Percentiles rank a stretch among this genome's conserved stretches.
Conservation (phyloP, 2,329 filamentous ascomycete species). For the Ophiobolus disseminans region DNA sequence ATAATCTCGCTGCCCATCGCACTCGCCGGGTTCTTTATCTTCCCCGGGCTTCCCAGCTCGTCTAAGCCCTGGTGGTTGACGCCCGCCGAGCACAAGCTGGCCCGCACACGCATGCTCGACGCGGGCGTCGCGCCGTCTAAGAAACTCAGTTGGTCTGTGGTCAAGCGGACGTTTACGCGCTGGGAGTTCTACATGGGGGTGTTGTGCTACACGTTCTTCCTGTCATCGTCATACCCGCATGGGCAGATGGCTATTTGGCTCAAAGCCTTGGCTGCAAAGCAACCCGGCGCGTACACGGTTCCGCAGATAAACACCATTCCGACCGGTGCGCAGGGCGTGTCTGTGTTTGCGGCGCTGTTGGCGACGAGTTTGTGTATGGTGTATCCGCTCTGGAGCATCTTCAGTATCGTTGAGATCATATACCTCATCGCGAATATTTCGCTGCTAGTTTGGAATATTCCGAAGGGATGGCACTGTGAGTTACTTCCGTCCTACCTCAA, state of each 20-base stretch:
- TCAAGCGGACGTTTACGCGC: slow-evolving; percentile 55
- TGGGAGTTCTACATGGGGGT: slow-evolving; percentile 63
- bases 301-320: slow-evolving; percentile 60
- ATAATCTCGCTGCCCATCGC: slow-evolving; percentile 64
- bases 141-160: slow-evolving; percentile 53
- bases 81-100: slow-evolving; percentile 40
- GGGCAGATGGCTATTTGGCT: slow-evolving; percentile 63
- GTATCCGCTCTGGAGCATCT: slow-evolving; percentile 59
- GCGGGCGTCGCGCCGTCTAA: slow-evolving; percentile 48
- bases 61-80: slow-evolving; percentile 60
- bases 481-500: not conserved
- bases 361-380: slow-evolving; percentile 60
- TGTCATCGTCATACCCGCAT: slow-evolving; percentile 52
- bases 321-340: slow-evolving; percentile 58
- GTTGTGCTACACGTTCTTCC: slow-evolving; percentile 53
- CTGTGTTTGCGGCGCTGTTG: slow-evolving; percentile 57
- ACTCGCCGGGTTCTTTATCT: slow-evolving; percentile 61
- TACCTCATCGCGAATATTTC: slow-evolving; percentile 56
- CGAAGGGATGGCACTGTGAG: slow-evolving; percentile 50
- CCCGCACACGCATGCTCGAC: slow-evolving; percentile 36
- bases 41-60: slow-evolving; percentile 60
- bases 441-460: slow-evolving; percentile 60
- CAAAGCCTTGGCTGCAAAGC: slow-evolving; percentile 52
- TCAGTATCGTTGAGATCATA: slow-evolving; percentile 51
- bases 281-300: slow-evolving; percentile 51